Base-by-base conservation (phyloP, 306 rosid species). In the Glycyrrhiza uralensis region DNA sequence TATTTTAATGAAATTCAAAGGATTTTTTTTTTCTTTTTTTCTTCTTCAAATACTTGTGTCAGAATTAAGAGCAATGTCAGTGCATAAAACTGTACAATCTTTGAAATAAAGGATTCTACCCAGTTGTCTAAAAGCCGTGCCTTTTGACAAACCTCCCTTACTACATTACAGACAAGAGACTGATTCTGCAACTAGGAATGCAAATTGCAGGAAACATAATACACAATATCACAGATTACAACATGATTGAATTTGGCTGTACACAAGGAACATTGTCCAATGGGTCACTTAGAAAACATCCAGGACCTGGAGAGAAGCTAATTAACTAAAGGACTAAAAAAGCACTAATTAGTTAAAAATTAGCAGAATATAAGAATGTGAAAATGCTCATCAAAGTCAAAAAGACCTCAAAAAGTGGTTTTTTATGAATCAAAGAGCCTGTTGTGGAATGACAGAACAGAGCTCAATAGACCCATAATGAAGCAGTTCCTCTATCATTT, bases 401-500 rank as follows among this genome's bases (percentile, higher is more conserved):
- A 69, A 52, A 52, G 59, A 13, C 36, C 3, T 24, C n/a, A 10
- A 30, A 56, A 56, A 56, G 38, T 36, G n/a, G n/a, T n/a, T n/a
- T n/a, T 1, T 26, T 5, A 11, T 58, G 58, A 67, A 61, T 81
- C 49, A 81, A 56, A 64, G 81, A 70, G 79, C 20, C 29, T 75
- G 68, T 17, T 75, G 54, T 65, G 85, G 80, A 13, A 71, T 23
- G 8, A 76, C 77, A 58, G 92, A 86, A 74, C 90, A 86, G 4
- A 89, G 86, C 77, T 93, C 98, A 82, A 93, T 55, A 1, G 96
- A 89, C 4, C 97, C 96, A 15, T 90, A 91, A 78, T 93, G 79
- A 60, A 91, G 85, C 32, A 94, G 57, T 76, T 94, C 98, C 71
- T 91, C 86, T 6, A 94, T 94, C 98, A 94, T 94, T 74, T 94